Evolutionary conservation across 2,329 filamentous ascomycete species (phyloP).

Genomic region (Endothia cerciana): DNA sequence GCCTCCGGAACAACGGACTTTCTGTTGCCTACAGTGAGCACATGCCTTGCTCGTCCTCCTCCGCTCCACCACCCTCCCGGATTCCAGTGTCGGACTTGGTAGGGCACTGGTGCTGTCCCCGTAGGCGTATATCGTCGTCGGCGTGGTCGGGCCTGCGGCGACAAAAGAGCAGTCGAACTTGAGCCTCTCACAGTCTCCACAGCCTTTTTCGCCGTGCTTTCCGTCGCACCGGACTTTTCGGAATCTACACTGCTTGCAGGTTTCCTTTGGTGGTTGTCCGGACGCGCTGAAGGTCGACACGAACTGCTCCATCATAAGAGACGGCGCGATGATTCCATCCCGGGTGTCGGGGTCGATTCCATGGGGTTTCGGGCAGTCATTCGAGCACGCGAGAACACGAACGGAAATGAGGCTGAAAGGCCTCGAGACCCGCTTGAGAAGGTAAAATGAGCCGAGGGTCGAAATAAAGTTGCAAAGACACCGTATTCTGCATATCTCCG

Average conservation of each 20-base stretch:
- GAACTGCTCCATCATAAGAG: conserved; percentile 28
- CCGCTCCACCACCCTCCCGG: conserved; percentile 25
- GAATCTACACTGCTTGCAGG: conserved; percentile 28
- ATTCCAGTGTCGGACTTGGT: conserved; percentile 15
- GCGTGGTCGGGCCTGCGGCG: conserved; percentile 25
- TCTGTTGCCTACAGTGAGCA: conserved; percentile 24
- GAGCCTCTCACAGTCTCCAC: conserved; percentile 27
- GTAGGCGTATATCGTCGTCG: conserved; percentile 11
- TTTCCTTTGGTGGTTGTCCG: conserved; percentile 27
- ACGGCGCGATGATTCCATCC: neutral
- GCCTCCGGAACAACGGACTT: conserved; percentile 27
- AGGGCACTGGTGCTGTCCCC: conserved; percentile 15
- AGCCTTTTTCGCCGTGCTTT: conserved; percentile 19
- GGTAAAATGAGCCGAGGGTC: conserved; percentile 13
- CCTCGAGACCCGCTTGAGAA: conserved; percentile 17
- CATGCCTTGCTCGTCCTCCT: conserved; percentile 28
- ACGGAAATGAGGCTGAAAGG: conserved; percentile 15
- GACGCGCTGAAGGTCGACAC: conserved; percentile 29
- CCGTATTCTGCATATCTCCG: conserved; percentile 28
- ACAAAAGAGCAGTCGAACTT: conserved; percentile 27
- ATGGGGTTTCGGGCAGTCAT: neutral
- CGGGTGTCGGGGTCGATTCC: neutral
- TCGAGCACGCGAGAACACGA: neutral
- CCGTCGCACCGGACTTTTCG: conserved; percentile 28
- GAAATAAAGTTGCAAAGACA: conserved; percentile 23